Evolutionary conservation across 495 filamentous ascomycete species (phyloP), one percentile per base, ranked within the genome.

Genomic region (Cenococcum geophilum): DNA sequence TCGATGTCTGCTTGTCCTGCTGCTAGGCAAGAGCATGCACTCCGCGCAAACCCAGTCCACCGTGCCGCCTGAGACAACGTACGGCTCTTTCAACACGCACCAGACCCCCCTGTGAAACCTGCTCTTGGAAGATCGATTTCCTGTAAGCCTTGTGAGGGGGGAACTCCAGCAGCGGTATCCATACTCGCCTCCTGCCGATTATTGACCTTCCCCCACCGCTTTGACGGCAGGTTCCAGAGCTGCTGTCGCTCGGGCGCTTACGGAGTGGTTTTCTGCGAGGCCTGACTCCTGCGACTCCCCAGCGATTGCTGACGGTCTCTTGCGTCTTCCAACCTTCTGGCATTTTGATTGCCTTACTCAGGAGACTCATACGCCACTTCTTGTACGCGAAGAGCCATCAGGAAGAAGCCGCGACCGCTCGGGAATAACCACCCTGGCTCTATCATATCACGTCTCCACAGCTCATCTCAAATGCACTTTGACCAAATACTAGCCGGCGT

Each of bases 331-430:
- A 32, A 18, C 14, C 16, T 37, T 23, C 23, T 16, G 18, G 42
- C 58, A 21, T 58, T 59, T 59, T 52, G 52, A 45, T 55, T 48
- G 42, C 56, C 40, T 34, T 45, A 43, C 47, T 50, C 52, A 64
- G 61, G 61, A 63, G 61, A 53, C 61, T 58, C 57, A 37, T 45
- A 23, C 64, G 64, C 64, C 64, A 64, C 65, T 54, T 55, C 32
- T 50, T 57, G 61, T 57, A 64, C 61, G 61, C 60, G 57, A 22
- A 66, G 59, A 62, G 64, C 64, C 59, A 62, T 58, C 58, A 40
- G 21, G 58, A 45, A 21, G 25, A 34, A 40, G 25, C 53, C 16
- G 36, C 32, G 11, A 32, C 22, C 51, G n/a, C 51, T n/a, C 10
- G 6, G 51, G 32, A 18, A 42, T 57, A 54, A 25, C 27, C n/a